These are phyloP conservation scores for Trichoderma reesei DNA, from an alignment of 495 filamentous ascomycete species.

Conservation along the genomic window DNA sequence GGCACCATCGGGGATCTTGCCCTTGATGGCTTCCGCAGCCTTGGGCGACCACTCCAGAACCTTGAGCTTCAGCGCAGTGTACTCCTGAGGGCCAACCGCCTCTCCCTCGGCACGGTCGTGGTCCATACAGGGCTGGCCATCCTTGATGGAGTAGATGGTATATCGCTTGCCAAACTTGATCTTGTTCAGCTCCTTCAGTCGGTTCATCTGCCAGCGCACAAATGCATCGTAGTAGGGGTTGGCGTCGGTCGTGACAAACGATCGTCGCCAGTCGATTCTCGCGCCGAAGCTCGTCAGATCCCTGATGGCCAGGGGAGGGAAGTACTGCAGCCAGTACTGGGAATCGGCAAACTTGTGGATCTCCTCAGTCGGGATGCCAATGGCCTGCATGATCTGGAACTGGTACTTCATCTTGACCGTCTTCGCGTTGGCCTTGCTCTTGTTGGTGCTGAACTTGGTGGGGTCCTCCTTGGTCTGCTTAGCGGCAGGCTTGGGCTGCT, in stretches of 20 bases:
- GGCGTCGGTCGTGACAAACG: slow-evolving; percentile 89
- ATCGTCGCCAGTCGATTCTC: slow-evolving; percentile 83
- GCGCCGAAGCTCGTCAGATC: slow-evolving; percentile 79
- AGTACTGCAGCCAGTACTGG: slow-evolving; percentile 76
- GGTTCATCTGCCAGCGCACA: slow-evolving; percentile 95
- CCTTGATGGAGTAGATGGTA: slow-evolving; percentile 92
- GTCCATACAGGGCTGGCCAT: slow-evolving; percentile 96
- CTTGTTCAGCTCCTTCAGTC: slow-evolving; percentile 78
- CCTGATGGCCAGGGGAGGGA: slow-evolving; percentile 70
- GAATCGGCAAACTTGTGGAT: slow-evolving; percentile 90
- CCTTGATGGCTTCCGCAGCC: slow-evolving; percentile 55
- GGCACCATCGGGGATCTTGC: slow-evolving; percentile 69
- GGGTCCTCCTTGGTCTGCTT: slow-evolving; percentile 52
- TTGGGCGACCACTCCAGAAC: slow-evolving; percentile 79
- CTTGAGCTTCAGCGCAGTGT: slow-evolving; percentile 82
- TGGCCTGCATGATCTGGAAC: slow-evolving; percentile 49
- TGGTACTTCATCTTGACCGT: slow-evolving; percentile 67
- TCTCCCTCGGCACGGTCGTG: slow-evolving; percentile 91
- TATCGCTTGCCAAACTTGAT: slow-evolving; percentile 92
- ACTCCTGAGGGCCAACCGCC: slow-evolving; percentile 83
- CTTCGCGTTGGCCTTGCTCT: slow-evolving; percentile 89
- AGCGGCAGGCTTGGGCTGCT: slow-evolving; percentile 16
- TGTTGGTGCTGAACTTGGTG: slow-evolving; percentile 87
- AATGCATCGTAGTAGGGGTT: slow-evolving; percentile 97
- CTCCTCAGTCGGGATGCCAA: slow-evolving; percentile 73